Base-by-base conservation (phyloP, 176 grass and related monocot species). In the Luzula sylvatica region DNA sequence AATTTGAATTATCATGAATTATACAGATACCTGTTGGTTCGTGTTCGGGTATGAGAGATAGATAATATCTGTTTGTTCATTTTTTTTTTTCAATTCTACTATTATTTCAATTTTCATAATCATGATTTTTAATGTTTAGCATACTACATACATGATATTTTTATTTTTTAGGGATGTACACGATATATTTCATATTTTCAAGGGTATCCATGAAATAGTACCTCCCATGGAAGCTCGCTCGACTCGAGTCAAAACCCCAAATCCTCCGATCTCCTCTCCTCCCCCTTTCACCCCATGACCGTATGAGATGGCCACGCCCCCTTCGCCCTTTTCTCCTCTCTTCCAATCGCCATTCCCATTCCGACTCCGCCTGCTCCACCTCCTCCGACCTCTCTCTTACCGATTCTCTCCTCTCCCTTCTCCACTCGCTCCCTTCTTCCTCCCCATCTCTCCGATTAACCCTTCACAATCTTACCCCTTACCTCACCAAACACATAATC, bases 271-370 rank as follows among this genome's bases (percentile, higher is more conserved):
- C 1, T 2, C 30, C 9, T 35, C 30, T 35, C 9, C 29, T 32
- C 8, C 29, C 3, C 8, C 29, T 32, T 32, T 9, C 9, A 7
- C 30, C 9, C 30, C 30, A 85, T 89, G 90, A 86, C 54, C 84
- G 85, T 47, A 96, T 96, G 90, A 89, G 77, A 86, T 96, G 81
- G 65, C 66, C 61, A 72, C 72, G 72, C 50, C 72, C 75, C 62
- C 65, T 71, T 32, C 62, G 55, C 21, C 65, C 68, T 23, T 56
- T 57, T 38, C 18, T 46, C 58, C 15, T 39, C 58, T 42, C 25
- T 20, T 53, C 30, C 20, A 16, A 16, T 12, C 59, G 21, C 67
- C 49, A 2, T 54, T 20, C 43, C 54, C 30, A 11, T 8, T 15
- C 26, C 45, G 25, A 28, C 52, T 35, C n/a, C 22, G 13, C 49